These are phyloP conservation scores for Taphrina wiesneri DNA, from an alignment of 1,139 yeast species.

Conservation along the genomic window DNA sequence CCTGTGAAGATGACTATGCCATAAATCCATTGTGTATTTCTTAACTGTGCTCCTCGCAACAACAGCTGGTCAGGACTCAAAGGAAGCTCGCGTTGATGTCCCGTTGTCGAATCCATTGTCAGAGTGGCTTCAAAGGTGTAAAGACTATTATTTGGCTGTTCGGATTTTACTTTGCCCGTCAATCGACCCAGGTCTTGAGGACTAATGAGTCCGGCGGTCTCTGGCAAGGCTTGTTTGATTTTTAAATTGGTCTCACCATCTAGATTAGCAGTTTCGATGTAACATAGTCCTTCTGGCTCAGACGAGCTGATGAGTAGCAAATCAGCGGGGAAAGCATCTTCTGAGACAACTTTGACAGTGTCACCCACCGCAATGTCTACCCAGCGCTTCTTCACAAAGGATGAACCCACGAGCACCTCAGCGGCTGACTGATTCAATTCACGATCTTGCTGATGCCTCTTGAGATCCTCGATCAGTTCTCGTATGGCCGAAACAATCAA, in stretches of 20 bases:
- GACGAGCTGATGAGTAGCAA: conserved; percentile 79
- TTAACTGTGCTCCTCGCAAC: conserved; percentile 89
- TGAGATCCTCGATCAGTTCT: conserved; percentile 86
- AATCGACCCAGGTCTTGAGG: conserved; percentile 61
- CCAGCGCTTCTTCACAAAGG: conserved; percentile 73
- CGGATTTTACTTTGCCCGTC: conserved; percentile 67
- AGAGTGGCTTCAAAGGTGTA: conserved; percentile 94
- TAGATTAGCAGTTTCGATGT: conserved; percentile 93
- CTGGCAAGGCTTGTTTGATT: conserved; percentile 82
- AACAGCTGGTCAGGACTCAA: conserved; percentile 87
- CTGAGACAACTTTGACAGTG: conserved; percentile 77
- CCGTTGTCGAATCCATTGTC: conserved; percentile 53
- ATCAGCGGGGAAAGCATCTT: conserved; percentile 95
- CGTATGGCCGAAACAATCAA: conserved; percentile 86
- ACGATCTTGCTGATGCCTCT: conserved; percentile 82
- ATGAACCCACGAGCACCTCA: conserved; percentile 68
- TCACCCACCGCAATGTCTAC: conserved; percentile 89
- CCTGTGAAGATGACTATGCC: conserved; percentile 95
- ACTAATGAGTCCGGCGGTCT: conserved; percentile 72
- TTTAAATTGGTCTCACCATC: conserved; percentile 98
- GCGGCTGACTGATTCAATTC: conserved; percentile 82
- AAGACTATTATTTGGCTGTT: conserved; percentile 89
- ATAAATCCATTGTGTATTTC: conserved; percentile 94
- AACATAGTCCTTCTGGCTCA: conserved; percentile 97
- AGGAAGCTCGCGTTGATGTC: conserved; percentile 55